phyloP scores from a whole-genome alignment of 2,329 filamentous ascomycete genomes.

The Chaetothyriales sp. region DNA sequence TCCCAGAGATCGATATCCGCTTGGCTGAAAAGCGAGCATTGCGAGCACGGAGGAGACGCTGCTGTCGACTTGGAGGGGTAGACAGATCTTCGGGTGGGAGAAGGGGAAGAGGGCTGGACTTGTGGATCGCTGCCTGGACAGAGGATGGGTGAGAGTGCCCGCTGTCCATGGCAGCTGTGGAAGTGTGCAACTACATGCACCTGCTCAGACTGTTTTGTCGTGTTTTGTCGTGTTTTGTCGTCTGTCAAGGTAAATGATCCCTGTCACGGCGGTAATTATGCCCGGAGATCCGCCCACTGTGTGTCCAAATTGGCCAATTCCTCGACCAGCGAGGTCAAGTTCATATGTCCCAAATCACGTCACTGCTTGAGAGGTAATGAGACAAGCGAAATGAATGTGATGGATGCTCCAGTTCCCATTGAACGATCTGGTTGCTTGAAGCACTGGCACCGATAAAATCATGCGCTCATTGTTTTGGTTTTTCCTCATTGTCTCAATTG shows the following conservation, averaged over 20 bases:
- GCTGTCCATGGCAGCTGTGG: background rate
- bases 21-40: slow-evolving; percentile 15
- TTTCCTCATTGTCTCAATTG: background rate
- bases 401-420: background rate
- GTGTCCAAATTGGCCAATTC: background rate
- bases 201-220: background rate
- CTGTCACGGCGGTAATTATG: background rate
- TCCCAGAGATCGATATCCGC: slow-evolving; percentile 11
- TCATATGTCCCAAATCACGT: background rate
- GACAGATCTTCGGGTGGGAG: background rate
- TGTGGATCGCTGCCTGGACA: background rate
- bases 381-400: background rate
- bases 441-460: background rate
- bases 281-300: background rate
- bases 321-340: background rate
- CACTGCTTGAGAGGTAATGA: background rate
- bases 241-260: background rate
- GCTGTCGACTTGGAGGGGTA: slow-evolving; percentile 6
- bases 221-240: background rate
- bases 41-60: slow-evolving; percentile 12
- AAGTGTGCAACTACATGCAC: background rate
- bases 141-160: background rate
- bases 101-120: background rate
- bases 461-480: background rate
- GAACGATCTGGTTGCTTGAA: background rate